phyloP scores from a whole-genome alignment of 2,329 filamentous ascomycete species.

The Raffaelea ambrosiae region DNA sequence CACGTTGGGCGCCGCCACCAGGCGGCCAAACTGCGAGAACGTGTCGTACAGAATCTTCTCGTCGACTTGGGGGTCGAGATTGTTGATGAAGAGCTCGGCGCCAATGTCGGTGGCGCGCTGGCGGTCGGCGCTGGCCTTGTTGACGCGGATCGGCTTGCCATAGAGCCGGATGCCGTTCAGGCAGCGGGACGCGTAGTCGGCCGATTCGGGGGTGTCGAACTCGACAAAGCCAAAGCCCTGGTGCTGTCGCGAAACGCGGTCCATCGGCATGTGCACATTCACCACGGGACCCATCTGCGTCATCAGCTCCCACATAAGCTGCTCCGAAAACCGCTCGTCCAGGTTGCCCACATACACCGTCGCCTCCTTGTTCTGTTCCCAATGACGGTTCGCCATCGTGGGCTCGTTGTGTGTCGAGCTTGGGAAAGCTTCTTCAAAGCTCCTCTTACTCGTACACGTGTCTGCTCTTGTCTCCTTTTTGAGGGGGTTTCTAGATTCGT shows the following conservation, averaged over 20 bases:
- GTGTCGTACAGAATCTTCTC: conserved; percentile 94
- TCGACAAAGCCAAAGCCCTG: conserved; percentile 99
- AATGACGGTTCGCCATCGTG: conserved; percentile 26
- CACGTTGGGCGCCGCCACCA: conserved; percentile 81
- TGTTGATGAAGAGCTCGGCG: conserved; percentile 93
- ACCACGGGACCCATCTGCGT: conserved; percentile 94
- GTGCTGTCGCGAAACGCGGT: conserved; percentile 92
- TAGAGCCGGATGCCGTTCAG: conserved; percentile 94
- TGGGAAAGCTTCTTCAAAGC: no score
- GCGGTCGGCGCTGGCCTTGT: conserved; percentile 88
- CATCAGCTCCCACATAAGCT: conserved; percentile 95
- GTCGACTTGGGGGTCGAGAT: conserved; percentile 87
- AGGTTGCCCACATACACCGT: conserved; percentile 98
- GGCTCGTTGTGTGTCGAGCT: conserved; percentile 8
- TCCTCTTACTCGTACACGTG: no score
- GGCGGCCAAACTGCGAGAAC: conserved; percentile 82
- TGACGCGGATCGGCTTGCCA: conserved; percentile 91
- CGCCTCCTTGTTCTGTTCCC: conserved; percentile 97
- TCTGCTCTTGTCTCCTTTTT: no score
- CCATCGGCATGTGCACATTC: conserved; percentile 96
- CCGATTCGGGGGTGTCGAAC: conserved; percentile 90
- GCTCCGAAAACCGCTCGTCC: conserved; percentile 88
- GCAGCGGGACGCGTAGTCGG: conserved; percentile 91
- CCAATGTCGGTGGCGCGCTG: conserved; percentile 89
- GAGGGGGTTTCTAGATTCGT: no score